These are phyloP conservation scores for Pythium grandisporangium DNA, from an alignment of 352 stramenopile genomes.

Conservation along the genomic window DNA sequence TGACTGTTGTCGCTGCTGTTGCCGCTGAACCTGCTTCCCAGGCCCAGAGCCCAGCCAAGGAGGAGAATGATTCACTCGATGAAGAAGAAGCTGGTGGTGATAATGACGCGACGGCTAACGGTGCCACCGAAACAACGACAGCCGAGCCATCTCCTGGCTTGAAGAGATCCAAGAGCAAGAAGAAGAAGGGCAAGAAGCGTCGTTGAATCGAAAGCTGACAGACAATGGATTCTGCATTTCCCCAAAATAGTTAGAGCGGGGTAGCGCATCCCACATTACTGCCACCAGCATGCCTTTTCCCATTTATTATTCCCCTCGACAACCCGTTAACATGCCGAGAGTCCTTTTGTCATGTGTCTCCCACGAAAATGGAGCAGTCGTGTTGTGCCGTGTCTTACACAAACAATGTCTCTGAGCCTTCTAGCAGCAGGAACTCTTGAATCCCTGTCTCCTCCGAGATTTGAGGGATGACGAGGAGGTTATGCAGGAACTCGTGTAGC, in stretches of 20 bases:
- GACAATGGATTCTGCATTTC: not conserved
- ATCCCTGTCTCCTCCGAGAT: slow-evolving; percentile 42
- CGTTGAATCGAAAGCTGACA: slow-evolving; percentile 14
- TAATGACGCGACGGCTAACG: slow-evolving; percentile 11
- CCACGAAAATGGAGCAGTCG: too few species aligned
- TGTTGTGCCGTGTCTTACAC: slow-evolving; percentile 13
- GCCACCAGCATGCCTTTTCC: too few species aligned
- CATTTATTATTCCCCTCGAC: too few species aligned
- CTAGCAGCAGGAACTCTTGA: slow-evolving; percentile 54
- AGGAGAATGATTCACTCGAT: not conserved
- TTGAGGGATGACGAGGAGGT: slow-evolving; percentile 54
- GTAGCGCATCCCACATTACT: not conserved
- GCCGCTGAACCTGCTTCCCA: not conserved
- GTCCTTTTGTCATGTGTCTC: too few species aligned
- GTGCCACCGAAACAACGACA: slow-evolving; percentile 7
- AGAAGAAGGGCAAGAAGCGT: slow-evolving; percentile 54
- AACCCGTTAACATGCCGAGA: too few species aligned
- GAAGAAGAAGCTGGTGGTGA: slow-evolving; percentile 5
- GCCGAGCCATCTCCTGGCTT: too few species aligned
- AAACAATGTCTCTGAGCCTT: slow-evolving; percentile 49
- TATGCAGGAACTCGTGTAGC: slow-evolving; percentile 47
- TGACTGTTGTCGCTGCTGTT: not conserved
- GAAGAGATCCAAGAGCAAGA: slow-evolving; percentile 49
- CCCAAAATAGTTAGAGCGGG: not conserved
- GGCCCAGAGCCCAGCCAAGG: slow-evolving; percentile 5